Evolutionary conservation across 1,139 yeast genomes (phyloP), one percentile per base, ranked within the genome.

Genomic region (Lizanozyma gosingica): DNA sequence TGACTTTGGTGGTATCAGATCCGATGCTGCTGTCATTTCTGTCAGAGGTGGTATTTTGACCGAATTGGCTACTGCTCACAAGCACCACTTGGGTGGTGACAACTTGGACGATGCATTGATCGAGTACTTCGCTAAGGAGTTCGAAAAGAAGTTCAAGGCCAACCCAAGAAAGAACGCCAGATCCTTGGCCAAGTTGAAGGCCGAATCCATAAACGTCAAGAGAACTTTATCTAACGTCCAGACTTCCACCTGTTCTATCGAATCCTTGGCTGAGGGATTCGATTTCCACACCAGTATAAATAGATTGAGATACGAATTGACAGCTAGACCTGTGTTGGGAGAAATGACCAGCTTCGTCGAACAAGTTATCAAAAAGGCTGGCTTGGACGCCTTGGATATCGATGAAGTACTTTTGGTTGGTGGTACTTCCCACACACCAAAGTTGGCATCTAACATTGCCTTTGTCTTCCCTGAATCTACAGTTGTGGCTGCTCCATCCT

Each of bases 1-100:
- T 40, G 98, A 92, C 64, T 85, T 92, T 56, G 99, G 98, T 62
- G 97, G 97, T 59, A 76, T 88, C 53, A 80, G 98, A 67, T 83
- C 95, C 35, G 98, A 92, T 60, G 97, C 92, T 47, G 96, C 98
- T 43, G 92, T 94, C 41, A 72, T 92, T 55, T 79, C 97, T 37
- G 86, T 83, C 45, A 83, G 97, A 71, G 95, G 95, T 47, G 98
- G 98, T 55, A 78, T 90, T 48, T 76, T 86, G 66, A 92, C 98
- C 44, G 73, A 88, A 40, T 72, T 92, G 53, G 83, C 95, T 45
- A 87, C 97, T 51, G 79, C 80, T 45, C 96, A 90, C 59, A 84
- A 86, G 61, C 71, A 71, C 54, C 80, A 78, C 41, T 75, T 94
- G 48, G 97, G 98, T 57, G 98, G 99, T 60, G 83, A 78, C 55